phyloP scores from a whole-genome alignment of 129 eudicot genomes.

The Apium graveolens region DNA sequence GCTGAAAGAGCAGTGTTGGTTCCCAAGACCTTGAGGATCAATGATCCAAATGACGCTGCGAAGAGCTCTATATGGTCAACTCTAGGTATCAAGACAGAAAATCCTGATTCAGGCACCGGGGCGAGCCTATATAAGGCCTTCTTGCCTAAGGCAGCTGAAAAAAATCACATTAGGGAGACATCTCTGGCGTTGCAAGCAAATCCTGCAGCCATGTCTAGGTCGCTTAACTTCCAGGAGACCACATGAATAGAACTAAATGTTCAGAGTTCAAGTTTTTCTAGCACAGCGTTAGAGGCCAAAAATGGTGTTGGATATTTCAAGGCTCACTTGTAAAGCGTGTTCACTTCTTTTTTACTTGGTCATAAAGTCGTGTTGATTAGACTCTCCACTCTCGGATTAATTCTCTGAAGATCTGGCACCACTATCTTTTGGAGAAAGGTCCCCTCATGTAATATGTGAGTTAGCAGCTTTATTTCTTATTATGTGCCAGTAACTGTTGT shows the following conservation, averaged over 20 bases:
- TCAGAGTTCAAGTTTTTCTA: neutral
- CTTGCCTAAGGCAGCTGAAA: constrained; percentile 29
- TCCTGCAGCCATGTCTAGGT: constrained; percentile 66
- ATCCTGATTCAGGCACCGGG: constrained; percentile 19
- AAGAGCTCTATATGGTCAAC: constrained; percentile 69
- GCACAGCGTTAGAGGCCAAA: neutral
- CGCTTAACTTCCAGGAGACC: constrained; percentile 51
- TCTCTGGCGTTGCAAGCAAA: constrained; percentile 52
- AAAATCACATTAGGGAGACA: constrained; percentile 27
- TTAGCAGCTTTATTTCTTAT: constrained; percentile 12
- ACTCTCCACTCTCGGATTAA: neutral
- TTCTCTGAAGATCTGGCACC: constrained; percentile 16
- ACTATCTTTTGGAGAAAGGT: constrained; percentile 2
- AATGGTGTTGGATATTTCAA: neutral
- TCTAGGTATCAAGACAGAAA: constrained; percentile 41
- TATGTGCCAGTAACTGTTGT: constrained; percentile 11
- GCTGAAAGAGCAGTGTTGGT: constrained; percentile 28
- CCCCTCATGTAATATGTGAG: neutral
- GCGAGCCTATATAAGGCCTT: constrained; percentile 29
- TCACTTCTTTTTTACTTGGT: neutral
- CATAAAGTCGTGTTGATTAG: constrained; percentile 2
- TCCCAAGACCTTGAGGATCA: constrained; percentile 53
- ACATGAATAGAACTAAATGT: constrained; percentile 13
- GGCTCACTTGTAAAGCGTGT: neutral
- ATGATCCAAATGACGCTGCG: constrained; percentile 59